phyloP scores from a whole-genome alignment of 2,329 filamentous ascomycete species.

The Arthrobotrys entomopaga region DNA sequence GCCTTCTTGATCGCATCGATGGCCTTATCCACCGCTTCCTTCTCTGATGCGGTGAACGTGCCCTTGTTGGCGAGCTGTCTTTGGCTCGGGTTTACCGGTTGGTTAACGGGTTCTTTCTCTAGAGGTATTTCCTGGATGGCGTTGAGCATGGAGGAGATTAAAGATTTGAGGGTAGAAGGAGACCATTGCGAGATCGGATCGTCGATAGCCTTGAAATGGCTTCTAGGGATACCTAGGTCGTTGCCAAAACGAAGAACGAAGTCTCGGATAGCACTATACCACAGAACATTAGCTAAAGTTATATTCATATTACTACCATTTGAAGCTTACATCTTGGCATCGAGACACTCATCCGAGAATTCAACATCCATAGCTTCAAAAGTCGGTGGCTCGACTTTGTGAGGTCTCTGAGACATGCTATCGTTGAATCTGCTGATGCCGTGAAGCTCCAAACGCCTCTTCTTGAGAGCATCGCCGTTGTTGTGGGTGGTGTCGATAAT shows the following conservation, averaged over 20 bases:
- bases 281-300: neutral
- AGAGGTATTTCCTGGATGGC: constrained; percentile 47
- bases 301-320: neutral
- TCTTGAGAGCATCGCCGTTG: constrained; percentile 45
- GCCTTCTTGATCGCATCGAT: constrained; percentile 52
- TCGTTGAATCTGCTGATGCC: constrained; percentile 36
- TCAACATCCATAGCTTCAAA: constrained; percentile 49
- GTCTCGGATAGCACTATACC: constrained; percentile 41
- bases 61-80: constrained; percentile 50
- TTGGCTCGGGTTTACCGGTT: constrained; percentile 24
- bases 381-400: constrained; percentile 36
- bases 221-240: constrained; percentile 39
- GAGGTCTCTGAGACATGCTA: constrained; percentile 20
- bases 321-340: constrained; percentile 50
- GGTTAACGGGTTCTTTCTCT: constrained; percentile 34
- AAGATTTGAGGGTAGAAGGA: constrained; percentile 32
- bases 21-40: constrained; percentile 43
- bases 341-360: constrained; percentile 44
- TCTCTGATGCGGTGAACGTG: constrained; percentile 44
- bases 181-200: constrained; percentile 47
- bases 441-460: constrained; percentile 40
- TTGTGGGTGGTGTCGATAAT: constrained; percentile 29
- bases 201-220: constrained; percentile 48
- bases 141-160: constrained; percentile 48
- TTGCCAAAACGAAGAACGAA: constrained; percentile 43